Conservation (phyloP, 1,284 basidiomycete genomes). For the Malassezia vespertilionis region DNA sequence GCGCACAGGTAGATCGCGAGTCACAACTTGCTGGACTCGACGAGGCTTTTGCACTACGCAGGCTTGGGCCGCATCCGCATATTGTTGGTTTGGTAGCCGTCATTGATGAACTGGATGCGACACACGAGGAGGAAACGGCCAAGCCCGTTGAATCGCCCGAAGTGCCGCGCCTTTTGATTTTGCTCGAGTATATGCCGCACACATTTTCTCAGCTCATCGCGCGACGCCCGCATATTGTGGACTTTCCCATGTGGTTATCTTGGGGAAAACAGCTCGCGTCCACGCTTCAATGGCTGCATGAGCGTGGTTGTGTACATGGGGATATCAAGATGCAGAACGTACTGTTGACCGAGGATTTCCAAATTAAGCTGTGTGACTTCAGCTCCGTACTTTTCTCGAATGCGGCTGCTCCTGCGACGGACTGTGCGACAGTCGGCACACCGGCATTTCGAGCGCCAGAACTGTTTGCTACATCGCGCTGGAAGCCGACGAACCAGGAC, state of each 20-base stretch:
- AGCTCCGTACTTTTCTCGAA: conserved; percentile 43
- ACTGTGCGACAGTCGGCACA: conserved; percentile 38
- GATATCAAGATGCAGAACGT: conserved; percentile 47
- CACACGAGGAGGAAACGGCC: not conserved
- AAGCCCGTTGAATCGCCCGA: conserved; percentile 13
- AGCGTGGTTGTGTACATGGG: conserved; percentile 35
- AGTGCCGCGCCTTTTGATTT: conserved; percentile 37
- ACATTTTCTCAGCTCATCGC: conserved; percentile 26
- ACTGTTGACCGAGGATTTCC: conserved; percentile 30
- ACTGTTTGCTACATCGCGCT: conserved; percentile 27
- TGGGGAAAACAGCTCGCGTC: conserved; percentile 35
- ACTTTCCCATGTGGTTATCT: conserved; percentile 28
- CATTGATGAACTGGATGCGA: conserved; percentile 32
- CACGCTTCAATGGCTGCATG: conserved; percentile 35
- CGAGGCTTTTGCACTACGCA: conserved; percentile 41
- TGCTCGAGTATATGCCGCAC: conserved; percentile 40
- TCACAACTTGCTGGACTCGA: conserved; percentile 40
- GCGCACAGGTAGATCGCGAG: conserved; percentile 39
- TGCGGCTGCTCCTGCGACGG: conserved; percentile 28
- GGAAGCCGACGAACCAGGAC: conserved; percentile 31
- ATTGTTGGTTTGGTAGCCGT: conserved; percentile 39
- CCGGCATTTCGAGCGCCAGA: conserved; percentile 44
- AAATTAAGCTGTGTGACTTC: conserved; percentile 43
- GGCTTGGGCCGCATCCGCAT: conserved; percentile 37
- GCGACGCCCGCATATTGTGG: conserved; percentile 22